Percentiles rank a stretch among this genome's conserved stretches.
phyloP scores from a whole-genome alignment of 768 basidiomycete species.

The Leucocoprinus birnbaumii region DNA sequence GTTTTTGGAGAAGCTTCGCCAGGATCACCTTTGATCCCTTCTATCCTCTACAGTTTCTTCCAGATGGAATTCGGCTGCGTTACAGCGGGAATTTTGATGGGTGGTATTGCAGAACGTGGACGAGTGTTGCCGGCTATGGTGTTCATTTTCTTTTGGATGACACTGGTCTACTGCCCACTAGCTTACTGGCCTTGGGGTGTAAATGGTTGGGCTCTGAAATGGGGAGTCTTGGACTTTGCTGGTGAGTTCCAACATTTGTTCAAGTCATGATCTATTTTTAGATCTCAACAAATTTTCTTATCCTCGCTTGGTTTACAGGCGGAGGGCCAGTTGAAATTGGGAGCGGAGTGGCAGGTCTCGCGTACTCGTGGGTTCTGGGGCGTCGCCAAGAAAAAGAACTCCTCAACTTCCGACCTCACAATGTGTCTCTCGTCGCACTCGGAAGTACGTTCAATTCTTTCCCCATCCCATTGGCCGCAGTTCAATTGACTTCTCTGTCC shows the following conservation, averaged over 20 bases:
- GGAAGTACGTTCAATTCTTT: slow-evolving; percentile 45
- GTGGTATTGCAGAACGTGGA: slow-evolving; percentile 84
- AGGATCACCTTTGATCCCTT: slow-evolving; percentile 79
- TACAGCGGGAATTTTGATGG: slow-evolving; percentile 73
- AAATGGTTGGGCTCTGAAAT: slow-evolving; percentile 83
- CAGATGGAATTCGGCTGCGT: slow-evolving; percentile 87
- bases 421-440: slow-evolving; percentile 78
- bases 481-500: background rate
- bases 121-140: slow-evolving; percentile 80
- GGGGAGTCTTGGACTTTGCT: slow-evolving; percentile 87
- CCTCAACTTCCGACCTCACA: slow-evolving; percentile 83
- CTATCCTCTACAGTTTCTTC: slow-evolving; percentile 81
- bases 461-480: background rate
- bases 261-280: slow-evolving; percentile 13
- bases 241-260: slow-evolving; percentile 39
- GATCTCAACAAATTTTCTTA: background rate
- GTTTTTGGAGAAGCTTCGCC: slow-evolving; percentile 74
- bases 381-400: slow-evolving; percentile 71
- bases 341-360: slow-evolving; percentile 81
- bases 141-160: slow-evolving; percentile 82
- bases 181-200: slow-evolving; percentile 83
- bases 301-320: slow-evolving; percentile 37
- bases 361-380: slow-evolving; percentile 86
- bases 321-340: slow-evolving; percentile 89
- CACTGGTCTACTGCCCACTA: slow-evolving; percentile 84